These are phyloP conservation scores for Rickenella mellea DNA, from an alignment of 768 basidiomycete species.

Conservation along the genomic window DNA sequence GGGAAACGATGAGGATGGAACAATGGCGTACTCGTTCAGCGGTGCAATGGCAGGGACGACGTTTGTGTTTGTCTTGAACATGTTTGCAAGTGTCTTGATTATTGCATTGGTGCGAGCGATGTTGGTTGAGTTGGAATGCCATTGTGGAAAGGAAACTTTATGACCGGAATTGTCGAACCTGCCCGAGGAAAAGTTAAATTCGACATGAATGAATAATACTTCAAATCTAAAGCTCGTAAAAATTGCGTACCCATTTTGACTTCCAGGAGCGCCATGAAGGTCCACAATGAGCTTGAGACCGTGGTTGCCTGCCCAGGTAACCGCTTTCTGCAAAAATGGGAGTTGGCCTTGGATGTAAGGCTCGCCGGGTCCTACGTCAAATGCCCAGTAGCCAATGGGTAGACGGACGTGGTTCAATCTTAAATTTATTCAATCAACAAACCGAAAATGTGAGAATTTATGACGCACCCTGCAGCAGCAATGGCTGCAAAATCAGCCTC, in stretches of 20 bases:
- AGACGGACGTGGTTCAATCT: constrained; percentile 78
- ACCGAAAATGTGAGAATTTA: constrained; percentile 4
- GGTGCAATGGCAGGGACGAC: constrained; percentile 65
- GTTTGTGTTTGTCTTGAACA: constrained; percentile 42
- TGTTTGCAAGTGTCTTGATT: constrained; percentile 51
- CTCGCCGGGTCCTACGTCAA: constrained; percentile 67
- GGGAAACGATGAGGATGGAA: no score
- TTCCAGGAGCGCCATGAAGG: constrained; percentile 73
- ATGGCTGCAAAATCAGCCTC: constrained; percentile 71
- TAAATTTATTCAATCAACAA: constrained; percentile 9
- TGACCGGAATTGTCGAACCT: constrained; percentile 83
- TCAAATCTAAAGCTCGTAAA: background rate
- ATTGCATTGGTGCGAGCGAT: constrained; percentile 58
- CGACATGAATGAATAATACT: background rate
- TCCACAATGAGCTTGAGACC: constrained; percentile 79
- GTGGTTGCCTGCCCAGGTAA: constrained; percentile 58
- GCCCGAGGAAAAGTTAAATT: constrained; percentile 5
- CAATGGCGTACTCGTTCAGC: constrained; percentile 80
- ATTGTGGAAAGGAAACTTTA: constrained; percentile 46
- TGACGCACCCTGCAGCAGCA: constrained; percentile 58
- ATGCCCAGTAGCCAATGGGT: constrained; percentile 89
- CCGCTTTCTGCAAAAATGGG: constrained; percentile 56
- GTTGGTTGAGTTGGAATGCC: constrained; percentile 61
- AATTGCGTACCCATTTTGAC: constrained; percentile 62
- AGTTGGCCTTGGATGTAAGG: constrained; percentile 75